Evolutionary conservation across 768 basidiomycete species (phyloP), one percentile per base, ranked within the genome.

Genomic region (Lentinula edodes): DNA sequence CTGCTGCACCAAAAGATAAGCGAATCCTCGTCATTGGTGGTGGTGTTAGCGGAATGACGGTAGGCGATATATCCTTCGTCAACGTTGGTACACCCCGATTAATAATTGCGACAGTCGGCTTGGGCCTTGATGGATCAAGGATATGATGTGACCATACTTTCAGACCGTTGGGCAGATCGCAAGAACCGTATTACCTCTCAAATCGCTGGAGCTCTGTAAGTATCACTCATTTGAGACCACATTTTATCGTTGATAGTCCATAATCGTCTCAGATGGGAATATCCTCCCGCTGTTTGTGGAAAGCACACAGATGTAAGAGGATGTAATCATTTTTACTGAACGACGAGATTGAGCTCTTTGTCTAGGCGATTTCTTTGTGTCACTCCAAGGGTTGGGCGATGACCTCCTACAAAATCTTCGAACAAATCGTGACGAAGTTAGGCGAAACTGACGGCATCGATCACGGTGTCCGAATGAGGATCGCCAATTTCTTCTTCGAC

Each of bases 281-380:
- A 69, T 63, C 75, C 75, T 1, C 75, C 75, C 16, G 75, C 75
- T 3, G 75, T 76, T 18, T 76, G 75, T 62, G 75, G 75, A 50
- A 66, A 71, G 42, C 75, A 76, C 64, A 73, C 73, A 5, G 73
- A 75, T 66, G 61, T 56, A 43, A 43, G 55, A 43, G 8, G 15
- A 8, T 34, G 5, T 1, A 1, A 1, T 34, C 4, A 28, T 16
- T 42, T 5, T 41, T 12, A 16, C 20, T 20, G 7, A 38, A 54
- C 18, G 52, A 38, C 7, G 10, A 23, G 13, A 34, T 15, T 54
- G 36, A 54, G 2, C 20, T 15, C 2, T 56, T 23, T 5, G 18
- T 41, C 8, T 34, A 56, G 55, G 55, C 66, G n/a, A 69, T 71
- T 54, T 76, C 74, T 7, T 66, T 76, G 9, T 63, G 61, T 13